Base-by-base conservation (phyloP, 2,329 filamentous ascomycete species). In the Gyromitra esculenta region DNA sequence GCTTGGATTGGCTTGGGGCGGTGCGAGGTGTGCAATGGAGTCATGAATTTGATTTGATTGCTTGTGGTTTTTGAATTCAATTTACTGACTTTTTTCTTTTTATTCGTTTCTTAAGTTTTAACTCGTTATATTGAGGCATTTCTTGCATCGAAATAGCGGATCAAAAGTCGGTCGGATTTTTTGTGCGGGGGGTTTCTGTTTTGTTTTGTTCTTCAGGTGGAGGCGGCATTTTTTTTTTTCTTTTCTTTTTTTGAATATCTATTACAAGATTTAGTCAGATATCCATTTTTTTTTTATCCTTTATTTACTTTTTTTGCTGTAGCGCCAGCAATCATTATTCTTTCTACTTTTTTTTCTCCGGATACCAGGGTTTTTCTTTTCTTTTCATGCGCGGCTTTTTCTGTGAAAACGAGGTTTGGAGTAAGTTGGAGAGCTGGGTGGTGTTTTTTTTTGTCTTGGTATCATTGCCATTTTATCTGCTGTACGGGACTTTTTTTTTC, bases 171-270 rank as follows among this genome's bases (percentile, higher is more conserved):
- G 37, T 68, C 25, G 50, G 39, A 41, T 68, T 73, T 73, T 62
- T 48, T 69, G 48, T 69, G 25, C 54, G 56, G 68, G 73, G 62
- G 64, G 63, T 65, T 66, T 75, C 64, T 71, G 60, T 75, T 52
- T 50, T 65, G 66, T 59, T 76, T 75, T 65, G 54, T 74, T 54
- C 48, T 77, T 72, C 50, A 48, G 65, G 57, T 37, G 50, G 56
- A 60, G 37, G 57, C 37, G 35, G 37, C 57, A 43, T 69, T 60
- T 77, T 64, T 45, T 60, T 74, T 64, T 62, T 63, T 54, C 76
- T 81, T 79, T 73, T 62, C 18, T 54, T 77, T 74, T 79, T 80
- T 79, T 75, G 79, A 81, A 81, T 78, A 81, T 39, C 54, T 48
- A 48, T 60, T 68, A 74, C 48, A 69, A 60, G 72, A 70, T 64